Evolutionary conservation across 306 rosid species (phyloP).

Genomic region (Astragalus membranaceus): DNA sequence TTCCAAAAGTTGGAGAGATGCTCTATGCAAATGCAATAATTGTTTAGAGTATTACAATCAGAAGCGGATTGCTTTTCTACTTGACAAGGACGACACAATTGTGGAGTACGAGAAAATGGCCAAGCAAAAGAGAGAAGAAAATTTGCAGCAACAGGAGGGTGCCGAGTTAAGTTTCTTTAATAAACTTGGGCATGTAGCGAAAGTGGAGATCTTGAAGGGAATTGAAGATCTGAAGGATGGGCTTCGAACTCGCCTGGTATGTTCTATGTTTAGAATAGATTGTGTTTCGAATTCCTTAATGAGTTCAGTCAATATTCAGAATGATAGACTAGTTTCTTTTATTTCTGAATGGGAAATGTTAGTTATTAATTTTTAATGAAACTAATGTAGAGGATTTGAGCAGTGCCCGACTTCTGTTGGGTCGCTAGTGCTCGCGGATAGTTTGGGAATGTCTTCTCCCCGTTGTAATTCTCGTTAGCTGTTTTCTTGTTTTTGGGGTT

Average conservation of each 20-base stretch:
- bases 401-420: too few species aligned
- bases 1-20: constrained; percentile 77
- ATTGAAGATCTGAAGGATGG: constrained; percentile 93
- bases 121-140: constrained; percentile 75
- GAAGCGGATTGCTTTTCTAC: constrained; percentile 60
- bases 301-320: neutral
- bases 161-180: constrained; percentile 59
- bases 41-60: constrained; percentile 51
- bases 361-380: too few species aligned
- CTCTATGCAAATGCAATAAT: constrained; percentile 68
- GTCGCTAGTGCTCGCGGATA: too few species aligned
- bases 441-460: too few species aligned
- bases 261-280: neutral
- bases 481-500: too few species aligned
- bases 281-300: neutral
- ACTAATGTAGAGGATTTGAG: too few species aligned
- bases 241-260: constrained; percentile 80
- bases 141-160: constrained; percentile 72
- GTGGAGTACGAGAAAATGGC: constrained; percentile 87
- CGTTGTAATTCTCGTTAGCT: too few species aligned
- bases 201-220: constrained; percentile 86
- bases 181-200: constrained; percentile 88
- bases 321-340: neutral
- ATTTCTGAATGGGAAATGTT: too few species aligned
- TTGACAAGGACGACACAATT: constrained; percentile 84